These are phyloP conservation scores for Solioccasus polychromus DNA, from an alignment of 768 basidiomycete genomes.

Conservation along the genomic window DNA sequence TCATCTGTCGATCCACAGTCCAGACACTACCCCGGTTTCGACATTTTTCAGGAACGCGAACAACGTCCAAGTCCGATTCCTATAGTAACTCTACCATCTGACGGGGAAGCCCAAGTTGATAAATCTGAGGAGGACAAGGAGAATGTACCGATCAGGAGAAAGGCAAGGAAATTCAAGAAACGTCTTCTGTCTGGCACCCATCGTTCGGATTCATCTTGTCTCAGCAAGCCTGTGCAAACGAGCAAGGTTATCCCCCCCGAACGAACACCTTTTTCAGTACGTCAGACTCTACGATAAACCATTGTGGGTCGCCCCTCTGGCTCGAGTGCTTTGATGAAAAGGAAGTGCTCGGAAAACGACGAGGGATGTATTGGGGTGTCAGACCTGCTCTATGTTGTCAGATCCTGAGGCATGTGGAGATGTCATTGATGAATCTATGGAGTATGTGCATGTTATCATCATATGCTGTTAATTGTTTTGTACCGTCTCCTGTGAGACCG, in stretches of 20 bases:
- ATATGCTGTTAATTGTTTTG: conserved; percentile 31
- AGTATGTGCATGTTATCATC: conserved; percentile 27
- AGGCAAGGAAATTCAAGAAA: conserved; percentile 40
- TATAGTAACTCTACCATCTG: conserved; percentile 2
- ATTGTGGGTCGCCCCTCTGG: not conserved
- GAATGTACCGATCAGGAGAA: conserved; percentile 51
- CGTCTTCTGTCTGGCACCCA: conserved; percentile 8
- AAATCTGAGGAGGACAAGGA: conserved; percentile 51
- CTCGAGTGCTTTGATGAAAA: not conserved
- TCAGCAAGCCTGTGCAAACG: conserved; percentile 2
- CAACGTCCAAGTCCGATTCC: conserved; percentile 6
- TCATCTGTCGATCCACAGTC: conserved; percentile 49
- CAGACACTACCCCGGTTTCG: conserved; percentile 67
- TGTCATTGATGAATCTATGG: conserved; percentile 13
- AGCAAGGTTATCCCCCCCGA: conserved; percentile 8
- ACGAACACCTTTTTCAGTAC: conserved; percentile 15
- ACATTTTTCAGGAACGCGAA: conserved; percentile 47
- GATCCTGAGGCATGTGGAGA: not conserved
- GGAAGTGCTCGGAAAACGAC: not conserved
- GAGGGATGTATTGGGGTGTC: not conserved
- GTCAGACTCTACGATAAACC: conserved; percentile 19
- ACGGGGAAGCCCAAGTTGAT: not conserved
- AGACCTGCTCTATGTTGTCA: not conserved
- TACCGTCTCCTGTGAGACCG: conserved; percentile 24
- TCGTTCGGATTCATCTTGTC: conserved; percentile 3